phyloP scores from a whole-genome alignment of 345 rosid genomes.

The Acer yangbiense region DNA sequence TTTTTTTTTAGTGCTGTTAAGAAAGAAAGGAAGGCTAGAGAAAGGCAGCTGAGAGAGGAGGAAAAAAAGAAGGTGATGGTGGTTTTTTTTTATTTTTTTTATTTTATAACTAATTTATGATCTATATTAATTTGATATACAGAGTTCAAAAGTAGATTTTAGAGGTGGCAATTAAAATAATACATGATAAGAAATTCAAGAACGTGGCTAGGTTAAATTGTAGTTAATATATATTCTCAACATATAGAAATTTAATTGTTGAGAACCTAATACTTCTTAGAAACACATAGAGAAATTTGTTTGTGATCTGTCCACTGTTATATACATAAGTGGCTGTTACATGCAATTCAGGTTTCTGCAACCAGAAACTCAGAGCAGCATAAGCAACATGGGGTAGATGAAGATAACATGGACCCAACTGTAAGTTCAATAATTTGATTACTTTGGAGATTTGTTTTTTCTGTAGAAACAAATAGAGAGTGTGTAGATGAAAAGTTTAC shows the following conservation, averaged over 20 bases:
- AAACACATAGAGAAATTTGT: neutral
- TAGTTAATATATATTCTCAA: no score
- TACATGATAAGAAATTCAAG: neutral
- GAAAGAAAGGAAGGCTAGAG: conserved; percentile 7
- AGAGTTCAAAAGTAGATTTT: neutral
- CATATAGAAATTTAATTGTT: no score
- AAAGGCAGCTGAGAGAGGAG: neutral
- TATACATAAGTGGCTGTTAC: neutral
- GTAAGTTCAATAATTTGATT: neutral
- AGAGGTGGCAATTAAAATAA: neutral
- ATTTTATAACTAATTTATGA: neutral
- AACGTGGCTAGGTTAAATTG: neutral
- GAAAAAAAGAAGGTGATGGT: neutral
- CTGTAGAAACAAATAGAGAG: no score
- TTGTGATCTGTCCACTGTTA: neutral
- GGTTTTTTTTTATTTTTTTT: neutral
- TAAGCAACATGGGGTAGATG: neutral
- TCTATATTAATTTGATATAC: no score
- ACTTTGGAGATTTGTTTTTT: neutral
- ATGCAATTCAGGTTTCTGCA: neutral
- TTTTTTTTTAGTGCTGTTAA: neutral
- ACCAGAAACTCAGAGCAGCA: neutral
- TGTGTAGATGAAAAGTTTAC: neutral
- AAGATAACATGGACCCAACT: conserved; percentile 5
- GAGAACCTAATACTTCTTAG: no score